Conservation (phyloP, 495 filamentous ascomycete genomes). For the Penicillium parvum region DNA sequence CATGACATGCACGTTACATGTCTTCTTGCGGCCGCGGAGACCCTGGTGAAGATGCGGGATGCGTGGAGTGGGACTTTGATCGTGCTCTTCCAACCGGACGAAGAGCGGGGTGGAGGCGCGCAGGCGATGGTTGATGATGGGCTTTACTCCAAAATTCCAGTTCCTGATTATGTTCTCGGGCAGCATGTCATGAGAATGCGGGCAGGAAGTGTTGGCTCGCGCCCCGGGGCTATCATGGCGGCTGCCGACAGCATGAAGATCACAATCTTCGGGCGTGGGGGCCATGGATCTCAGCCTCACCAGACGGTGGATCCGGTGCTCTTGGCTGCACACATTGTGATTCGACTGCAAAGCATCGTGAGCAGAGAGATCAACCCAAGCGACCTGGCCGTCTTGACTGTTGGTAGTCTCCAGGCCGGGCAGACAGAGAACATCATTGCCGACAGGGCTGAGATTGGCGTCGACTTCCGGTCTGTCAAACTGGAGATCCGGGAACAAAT, state of each 20-base stretch:
- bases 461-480: slow-evolving; percentile 46
- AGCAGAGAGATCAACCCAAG: slow-evolving; percentile 46
- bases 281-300: slow-evolving; percentile 50
- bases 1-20: slow-evolving; percentile 57
- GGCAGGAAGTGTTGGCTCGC: slow-evolving; percentile 38
- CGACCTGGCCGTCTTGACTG: slow-evolving; percentile 48
- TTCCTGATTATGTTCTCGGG: slow-evolving; percentile 48
- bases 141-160: slow-evolving; percentile 44
- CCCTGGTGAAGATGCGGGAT: slow-evolving; percentile 23
- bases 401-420: slow-evolving; percentile 48
- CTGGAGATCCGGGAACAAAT: slow-evolving; percentile 36
- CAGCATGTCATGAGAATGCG: slow-evolving; percentile 50
- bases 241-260: slow-evolving; percentile 49
- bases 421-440: slow-evolving; percentile 51
- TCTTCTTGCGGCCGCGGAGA: slow-evolving; percentile 47
- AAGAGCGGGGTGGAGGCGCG: slow-evolving; percentile 49
- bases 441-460: slow-evolving; percentile 42
- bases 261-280: slow-evolving; percentile 49
- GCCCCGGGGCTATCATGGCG: slow-evolving; percentile 41
- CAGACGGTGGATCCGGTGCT: slow-evolving; percentile 48
- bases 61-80: slow-evolving; percentile 50
- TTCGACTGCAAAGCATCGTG: slow-evolving; percentile 48
- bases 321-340: slow-evolving; percentile 45
- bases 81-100: slow-evolving; percentile 52
- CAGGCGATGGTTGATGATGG: slow-evolving; percentile 53